phyloP scores from a whole-genome alignment of 2,329 filamentous ascomycete genomes.

The Beauveria brongniartii region DNA sequence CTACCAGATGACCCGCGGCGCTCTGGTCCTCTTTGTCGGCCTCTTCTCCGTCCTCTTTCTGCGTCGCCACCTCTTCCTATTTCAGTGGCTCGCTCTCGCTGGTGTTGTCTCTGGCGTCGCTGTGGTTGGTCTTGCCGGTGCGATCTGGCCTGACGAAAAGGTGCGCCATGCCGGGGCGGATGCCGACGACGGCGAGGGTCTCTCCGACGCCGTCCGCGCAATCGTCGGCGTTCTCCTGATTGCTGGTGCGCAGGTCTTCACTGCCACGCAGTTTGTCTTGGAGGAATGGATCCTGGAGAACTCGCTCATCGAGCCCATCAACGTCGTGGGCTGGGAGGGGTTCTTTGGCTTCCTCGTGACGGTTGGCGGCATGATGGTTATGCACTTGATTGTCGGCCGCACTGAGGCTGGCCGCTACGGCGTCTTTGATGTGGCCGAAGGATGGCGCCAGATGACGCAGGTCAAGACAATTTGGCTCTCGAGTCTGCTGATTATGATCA shows the following conservation, averaged over 20 bases:
- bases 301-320: slow-evolving; percentile 64
- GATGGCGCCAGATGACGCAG: slow-evolving; percentile 69
- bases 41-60: slow-evolving; percentile 92
- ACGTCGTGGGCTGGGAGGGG: slow-evolving; percentile 94
- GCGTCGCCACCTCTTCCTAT: slow-evolving; percentile 67
- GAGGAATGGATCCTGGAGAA: slow-evolving; percentile 83
- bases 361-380: slow-evolving; percentile 64
- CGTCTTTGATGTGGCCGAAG: slow-evolving; percentile 85
- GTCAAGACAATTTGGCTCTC: slow-evolving; percentile 65
- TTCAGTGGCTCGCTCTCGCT: slow-evolving; percentile 85
- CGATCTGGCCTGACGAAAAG: slow-evolving; percentile 64
- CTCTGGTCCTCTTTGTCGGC: slow-evolving; percentile 90
- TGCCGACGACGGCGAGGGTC: slow-evolving; percentile 23
- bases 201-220: slow-evolving; percentile 38
- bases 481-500: slow-evolving; percentile 90
- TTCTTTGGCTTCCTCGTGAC: slow-evolving; percentile 83
- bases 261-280: slow-evolving; percentile 88
- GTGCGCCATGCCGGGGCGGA: slow-evolving; percentile 23
- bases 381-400: slow-evolving; percentile 70
- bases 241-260: slow-evolving; percentile 92
- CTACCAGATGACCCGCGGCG: slow-evolving; percentile 97
- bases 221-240: slow-evolving; percentile 83
- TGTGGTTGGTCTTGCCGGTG: slow-evolving; percentile 81
- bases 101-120: slow-evolving; percentile 85
- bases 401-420: slow-evolving; percentile 68